Percentiles rank a stretch among this genome's conserved stretches.
These are phyloP conservation scores for Hanseniaspora vineae DNA, from an alignment of 805 yeast species.

Conservation along the genomic window DNA sequence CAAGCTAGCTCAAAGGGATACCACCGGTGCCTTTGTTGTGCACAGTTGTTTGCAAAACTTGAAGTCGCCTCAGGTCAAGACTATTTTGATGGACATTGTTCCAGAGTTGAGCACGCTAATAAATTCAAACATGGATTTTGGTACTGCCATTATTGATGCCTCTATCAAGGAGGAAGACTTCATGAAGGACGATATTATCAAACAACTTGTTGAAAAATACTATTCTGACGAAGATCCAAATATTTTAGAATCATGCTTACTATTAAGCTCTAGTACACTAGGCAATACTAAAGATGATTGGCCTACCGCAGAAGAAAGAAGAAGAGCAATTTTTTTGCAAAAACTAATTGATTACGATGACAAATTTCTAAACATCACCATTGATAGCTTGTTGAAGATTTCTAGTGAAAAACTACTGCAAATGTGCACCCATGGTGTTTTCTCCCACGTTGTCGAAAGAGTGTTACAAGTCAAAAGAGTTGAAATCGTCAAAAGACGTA, in stretches of 20 bases:
- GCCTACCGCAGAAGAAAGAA: conserved; percentile 86
- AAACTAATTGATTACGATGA: conserved; percentile 58
- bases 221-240: conserved; percentile 28
- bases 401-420: conserved; percentile 50
- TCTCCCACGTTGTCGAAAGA: conserved; percentile 76
- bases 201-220: conserved; percentile 32
- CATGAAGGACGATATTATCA: conserved; percentile 45
- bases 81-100: conserved; percentile 48
- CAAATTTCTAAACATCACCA: conserved; percentile 40
- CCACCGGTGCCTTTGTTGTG: conserved; percentile 73
- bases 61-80: conserved; percentile 43
- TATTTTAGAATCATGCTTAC: conserved; percentile 55
- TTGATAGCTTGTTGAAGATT: conserved; percentile 47
- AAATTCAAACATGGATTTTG: conserved; percentile 59
- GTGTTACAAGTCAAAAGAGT: conserved; percentile 39
- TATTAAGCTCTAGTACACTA: conserved; percentile 54
- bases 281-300: conserved; percentile 78
- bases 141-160: conserved; percentile 52
- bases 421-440: conserved; percentile 82
- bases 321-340: conserved; percentile 64
- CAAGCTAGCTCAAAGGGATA: conserved; percentile 66
- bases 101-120: conserved; percentile 53
- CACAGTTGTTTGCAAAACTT: conserved; percentile 56
- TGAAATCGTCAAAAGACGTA: conserved; percentile 44
- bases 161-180: conserved; percentile 46